Percentiles rank a stretch among this genome's conserved stretches.
These are phyloP conservation scores for Sporisorium scitamineum DNA, from an alignment of 1,284 basidiomycete genomes.

Conservation along the genomic window DNA sequence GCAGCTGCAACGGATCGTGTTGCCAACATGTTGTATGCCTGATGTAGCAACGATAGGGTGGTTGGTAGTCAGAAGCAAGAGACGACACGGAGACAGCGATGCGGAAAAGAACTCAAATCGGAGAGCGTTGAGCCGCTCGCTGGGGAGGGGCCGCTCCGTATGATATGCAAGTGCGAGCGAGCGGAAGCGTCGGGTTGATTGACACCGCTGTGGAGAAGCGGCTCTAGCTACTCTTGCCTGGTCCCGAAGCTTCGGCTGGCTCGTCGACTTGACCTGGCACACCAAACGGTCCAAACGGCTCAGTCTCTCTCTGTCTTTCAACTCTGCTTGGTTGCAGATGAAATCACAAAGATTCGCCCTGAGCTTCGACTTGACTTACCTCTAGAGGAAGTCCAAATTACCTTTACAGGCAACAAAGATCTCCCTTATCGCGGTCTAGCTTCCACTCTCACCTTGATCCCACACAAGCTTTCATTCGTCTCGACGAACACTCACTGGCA, in stretches of 20 bases:
- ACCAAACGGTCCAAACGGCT: slow-evolving; percentile 22
- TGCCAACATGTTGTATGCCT: slow-evolving; percentile 25
- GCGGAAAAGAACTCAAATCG: no score
- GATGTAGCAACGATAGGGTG: background rate
- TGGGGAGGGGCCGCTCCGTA: background rate
- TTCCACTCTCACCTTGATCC: background rate
- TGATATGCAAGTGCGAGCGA: background rate
- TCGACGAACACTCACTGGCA: background rate
- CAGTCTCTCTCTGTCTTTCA: background rate
- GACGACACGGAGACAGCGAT: background rate
- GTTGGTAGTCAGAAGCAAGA: slow-evolving; percentile 15
- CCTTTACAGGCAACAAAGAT: slow-evolving; percentile 42
- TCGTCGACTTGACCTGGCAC: slow-evolving; percentile 18
- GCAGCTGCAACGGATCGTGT: slow-evolving; percentile 26
- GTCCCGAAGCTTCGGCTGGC: background rate
- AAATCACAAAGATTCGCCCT: slow-evolving; percentile 8
- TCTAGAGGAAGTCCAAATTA: slow-evolving; percentile 48
- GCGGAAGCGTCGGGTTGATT: background rate
- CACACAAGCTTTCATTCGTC: background rate
- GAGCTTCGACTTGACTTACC: slow-evolving; percentile 22
- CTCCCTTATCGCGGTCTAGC: slow-evolving; percentile 23
- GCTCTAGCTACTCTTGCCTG: background rate
- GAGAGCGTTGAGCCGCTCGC: background rate
- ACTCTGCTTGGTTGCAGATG: slow-evolving; percentile 3
- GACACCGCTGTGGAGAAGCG: slow-evolving; percentile 4